Conservation (phyloP, 306 rosid species). For the Quillaja saponaria region DNA sequence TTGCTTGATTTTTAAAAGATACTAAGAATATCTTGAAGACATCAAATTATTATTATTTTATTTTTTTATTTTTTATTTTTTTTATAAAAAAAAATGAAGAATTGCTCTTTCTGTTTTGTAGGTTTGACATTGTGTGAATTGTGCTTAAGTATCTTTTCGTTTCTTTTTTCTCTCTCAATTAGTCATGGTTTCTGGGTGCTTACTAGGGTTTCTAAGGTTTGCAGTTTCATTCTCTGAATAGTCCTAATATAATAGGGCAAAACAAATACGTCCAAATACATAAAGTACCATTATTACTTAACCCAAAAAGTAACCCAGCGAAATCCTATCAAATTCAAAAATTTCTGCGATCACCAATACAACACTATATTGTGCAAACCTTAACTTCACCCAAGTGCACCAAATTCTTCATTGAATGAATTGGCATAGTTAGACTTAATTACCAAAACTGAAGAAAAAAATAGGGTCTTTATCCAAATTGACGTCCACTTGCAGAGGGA, state of each 20-base stretch:
- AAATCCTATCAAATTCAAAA: background rate
- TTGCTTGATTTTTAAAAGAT: no score
- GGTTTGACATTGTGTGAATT: background rate
- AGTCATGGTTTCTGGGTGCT: background rate
- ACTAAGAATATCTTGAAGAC: no score
- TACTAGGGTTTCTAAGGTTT: slow-evolving; percentile 36
- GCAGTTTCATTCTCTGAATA: background rate
- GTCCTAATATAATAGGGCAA: background rate
- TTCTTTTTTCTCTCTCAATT: background rate
- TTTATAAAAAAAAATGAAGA: no score
- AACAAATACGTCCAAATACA: slow-evolving; percentile 1
- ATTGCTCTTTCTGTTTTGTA: no score
- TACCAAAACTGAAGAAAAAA: background rate
- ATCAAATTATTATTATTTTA: no score
- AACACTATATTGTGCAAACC: background rate
- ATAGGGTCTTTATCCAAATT: background rate
- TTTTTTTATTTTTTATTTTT: no score
- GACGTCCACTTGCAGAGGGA: background rate
- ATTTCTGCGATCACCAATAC: background rate
- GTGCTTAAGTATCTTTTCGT: no score
- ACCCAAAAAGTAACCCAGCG: background rate
- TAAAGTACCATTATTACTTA: background rate
- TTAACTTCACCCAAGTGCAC: background rate
- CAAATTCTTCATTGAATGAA: background rate
- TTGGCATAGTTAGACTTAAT: background rate